phyloP scores from a whole-genome alignment of 441 rosid species.

The Metrosideros polymorpha region DNA sequence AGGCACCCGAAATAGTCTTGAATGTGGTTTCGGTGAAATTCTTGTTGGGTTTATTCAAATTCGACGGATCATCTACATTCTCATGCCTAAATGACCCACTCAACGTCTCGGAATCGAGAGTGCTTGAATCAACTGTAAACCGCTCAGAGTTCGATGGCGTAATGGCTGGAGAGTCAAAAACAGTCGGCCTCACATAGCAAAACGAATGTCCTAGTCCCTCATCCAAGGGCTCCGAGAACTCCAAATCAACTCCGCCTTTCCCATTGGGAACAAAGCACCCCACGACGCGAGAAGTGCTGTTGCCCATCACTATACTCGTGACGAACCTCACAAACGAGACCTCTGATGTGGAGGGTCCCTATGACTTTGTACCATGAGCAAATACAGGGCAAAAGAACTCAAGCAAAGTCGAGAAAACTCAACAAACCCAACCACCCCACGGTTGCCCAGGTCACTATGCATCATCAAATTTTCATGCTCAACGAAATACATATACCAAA shows the following conservation, averaged over 20 bases:
- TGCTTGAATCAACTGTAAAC: constrained; percentile 88
- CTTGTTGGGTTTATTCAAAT: constrained; percentile 44
- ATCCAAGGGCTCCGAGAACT: constrained; percentile 76
- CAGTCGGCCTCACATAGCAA: constrained; percentile 78
- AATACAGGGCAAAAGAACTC: constrained; percentile 31
- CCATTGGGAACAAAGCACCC: constrained; percentile 89
- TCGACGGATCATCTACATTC: constrained; percentile 58
- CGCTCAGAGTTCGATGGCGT: constrained; percentile 93
- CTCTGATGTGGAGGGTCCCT: constrained; percentile 34
- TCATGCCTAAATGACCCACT: constrained; percentile 85
- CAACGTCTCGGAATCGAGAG: constrained; percentile 78
- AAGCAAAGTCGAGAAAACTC: constrained; percentile 37
- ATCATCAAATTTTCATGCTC: constrained; percentile 53
- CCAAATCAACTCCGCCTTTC: constrained; percentile 75
- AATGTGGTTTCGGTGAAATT: constrained; percentile 76
- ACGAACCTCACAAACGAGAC: constrained; percentile 22
- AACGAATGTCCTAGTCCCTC: constrained; percentile 97
- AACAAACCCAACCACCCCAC: constrained; percentile 51
- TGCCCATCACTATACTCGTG: constrained; percentile 55
- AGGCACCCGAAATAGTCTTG: constrained; percentile 89
- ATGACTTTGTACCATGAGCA: constrained; percentile 45
- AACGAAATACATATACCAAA: background rate
- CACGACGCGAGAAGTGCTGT: constrained; percentile 90
- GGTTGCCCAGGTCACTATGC: constrained; percentile 28
- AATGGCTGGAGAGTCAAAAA: constrained; percentile 81